These are phyloP conservation scores for Arabidopsis hybrid DNA, from an alignment of 441 rosid species.

Conservation along the genomic window DNA sequence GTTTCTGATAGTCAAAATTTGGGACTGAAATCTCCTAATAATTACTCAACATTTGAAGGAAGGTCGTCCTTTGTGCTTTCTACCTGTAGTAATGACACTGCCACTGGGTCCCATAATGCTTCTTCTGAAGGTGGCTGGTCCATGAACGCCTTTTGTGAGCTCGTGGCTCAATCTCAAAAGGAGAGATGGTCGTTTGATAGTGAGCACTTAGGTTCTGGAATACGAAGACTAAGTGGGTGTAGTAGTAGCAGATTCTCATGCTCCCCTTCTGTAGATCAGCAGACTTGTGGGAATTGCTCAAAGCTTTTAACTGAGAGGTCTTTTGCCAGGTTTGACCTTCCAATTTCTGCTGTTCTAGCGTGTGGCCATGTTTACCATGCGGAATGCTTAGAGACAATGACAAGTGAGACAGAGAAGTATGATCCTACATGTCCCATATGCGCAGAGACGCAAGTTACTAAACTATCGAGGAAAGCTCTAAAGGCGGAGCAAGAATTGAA, in stretches of 20 bases:
- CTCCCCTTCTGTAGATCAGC: constrained; percentile 74
- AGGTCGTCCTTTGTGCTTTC: constrained; percentile 79
- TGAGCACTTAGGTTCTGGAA: constrained; percentile 62
- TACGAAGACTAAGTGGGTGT: constrained; percentile 65
- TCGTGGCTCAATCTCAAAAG: constrained; percentile 81
- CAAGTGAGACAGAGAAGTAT: constrained; percentile 65
- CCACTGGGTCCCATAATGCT: constrained; percentile 69
- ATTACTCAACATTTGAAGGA: constrained; percentile 72
- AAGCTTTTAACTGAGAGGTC: constrained; percentile 73
- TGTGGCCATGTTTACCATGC: constrained; percentile 93
- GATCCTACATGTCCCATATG: constrained; percentile 88
- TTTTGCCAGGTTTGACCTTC: constrained; percentile 56
- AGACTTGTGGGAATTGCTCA: constrained; percentile 77
- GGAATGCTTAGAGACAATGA: constrained; percentile 80
- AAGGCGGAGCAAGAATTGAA: constrained; percentile 65
- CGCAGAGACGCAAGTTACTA: constrained; percentile 64
- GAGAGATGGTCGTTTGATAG: constrained; percentile 96
- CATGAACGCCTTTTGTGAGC: constrained; percentile 81
- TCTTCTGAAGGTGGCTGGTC: constrained; percentile 92
- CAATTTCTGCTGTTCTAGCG: constrained; percentile 72
- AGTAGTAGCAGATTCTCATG: constrained; percentile 75
- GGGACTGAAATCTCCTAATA: constrained; percentile 74
- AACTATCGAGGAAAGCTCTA: constrained; percentile 61
- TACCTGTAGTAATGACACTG: constrained; percentile 68
- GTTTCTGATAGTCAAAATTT: constrained; percentile 85